A percentile compares a stretch with the other conserved stretches of the same genome.
Conservation (phyloP, 2,329 filamentous ascomycete genomes). For the Xylaria sp. region DNA sequence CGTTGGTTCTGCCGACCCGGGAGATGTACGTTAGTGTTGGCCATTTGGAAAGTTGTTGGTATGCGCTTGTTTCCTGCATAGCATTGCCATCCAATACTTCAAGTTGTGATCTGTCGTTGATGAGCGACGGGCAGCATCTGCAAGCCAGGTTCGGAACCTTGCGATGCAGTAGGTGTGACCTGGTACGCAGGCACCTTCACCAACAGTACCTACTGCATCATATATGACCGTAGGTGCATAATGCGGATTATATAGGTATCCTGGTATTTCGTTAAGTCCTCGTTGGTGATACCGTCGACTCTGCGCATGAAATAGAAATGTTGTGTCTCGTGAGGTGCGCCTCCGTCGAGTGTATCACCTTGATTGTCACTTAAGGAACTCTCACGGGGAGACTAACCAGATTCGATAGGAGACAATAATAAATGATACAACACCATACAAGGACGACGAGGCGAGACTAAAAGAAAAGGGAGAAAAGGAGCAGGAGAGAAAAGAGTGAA, state of each 20-base stretch:
- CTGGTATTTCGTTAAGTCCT: not conserved
- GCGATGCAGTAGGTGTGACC: constrained; percentile 18
- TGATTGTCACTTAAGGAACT: not conserved
- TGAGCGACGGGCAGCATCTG: not conserved
- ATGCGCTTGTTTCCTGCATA: not conserved
- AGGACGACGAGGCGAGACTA: too few relatives aligned
- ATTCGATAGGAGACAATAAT: too few relatives aligned
- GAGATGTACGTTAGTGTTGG: not conserved
- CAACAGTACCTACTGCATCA: not conserved
- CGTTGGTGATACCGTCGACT: not conserved
- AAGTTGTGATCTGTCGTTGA: constrained; percentile 4
- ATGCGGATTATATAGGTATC: not conserved
- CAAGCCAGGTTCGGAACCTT: not conserved
- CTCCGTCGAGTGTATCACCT: not conserved
- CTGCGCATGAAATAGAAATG: not conserved
- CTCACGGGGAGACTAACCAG: too few relatives aligned
- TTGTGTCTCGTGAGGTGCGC: not conserved
- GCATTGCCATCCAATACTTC: not conserved
- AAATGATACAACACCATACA: too few relatives aligned
- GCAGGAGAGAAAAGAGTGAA: too few relatives aligned
- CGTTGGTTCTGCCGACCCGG: constrained; percentile 3
- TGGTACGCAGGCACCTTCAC: constrained; percentile 7
- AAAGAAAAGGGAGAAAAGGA: too few relatives aligned
- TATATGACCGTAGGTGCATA: not conserved
- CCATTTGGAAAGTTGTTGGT: not conserved